Evolutionary conservation across 2,329 filamentous ascomycete genomes (phyloP).

Genomic region (Colletotrichum sublineola): DNA sequence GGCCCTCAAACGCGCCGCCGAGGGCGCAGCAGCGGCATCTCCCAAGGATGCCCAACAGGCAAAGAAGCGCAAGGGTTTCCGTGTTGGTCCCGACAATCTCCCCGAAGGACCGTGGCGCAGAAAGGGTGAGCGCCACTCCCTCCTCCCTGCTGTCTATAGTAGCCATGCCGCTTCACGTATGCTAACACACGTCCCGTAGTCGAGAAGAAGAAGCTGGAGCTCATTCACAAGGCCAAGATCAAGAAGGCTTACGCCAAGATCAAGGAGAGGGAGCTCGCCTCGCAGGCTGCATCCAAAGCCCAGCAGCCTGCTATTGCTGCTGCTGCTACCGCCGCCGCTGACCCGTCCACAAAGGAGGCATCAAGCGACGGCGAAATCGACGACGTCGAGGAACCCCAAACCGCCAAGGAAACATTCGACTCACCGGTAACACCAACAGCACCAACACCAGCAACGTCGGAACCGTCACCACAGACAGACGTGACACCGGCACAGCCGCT

Average conservation of each 20-base stretch:
- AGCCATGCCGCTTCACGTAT: conserved; percentile 3
- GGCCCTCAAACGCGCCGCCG: conserved; percentile 70
- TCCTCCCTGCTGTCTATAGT: neutral
- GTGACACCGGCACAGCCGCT: conserved; percentile 24
- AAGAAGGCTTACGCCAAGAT: conserved; percentile 94
- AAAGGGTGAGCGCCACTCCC: conserved; percentile 65
- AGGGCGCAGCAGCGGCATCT: conserved; percentile 49
- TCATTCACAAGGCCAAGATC: conserved; percentile 93
- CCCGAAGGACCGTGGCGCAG: conserved; percentile 90
- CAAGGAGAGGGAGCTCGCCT: conserved; percentile 70
- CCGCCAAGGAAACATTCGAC: conserved; percentile 51
- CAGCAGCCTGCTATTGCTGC: conserved; percentile 26
- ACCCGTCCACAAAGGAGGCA: conserved; percentile 40
- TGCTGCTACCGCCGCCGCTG: conserved; percentile 21
- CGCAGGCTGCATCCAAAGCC: conserved; percentile 39
- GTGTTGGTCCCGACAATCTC: conserved; percentile 88
- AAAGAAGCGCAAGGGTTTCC: conserved; percentile 80
- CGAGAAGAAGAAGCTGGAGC: conserved; percentile 87
- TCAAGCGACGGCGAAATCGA: conserved; percentile 44
- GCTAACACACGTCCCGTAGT: conserved; percentile 61
- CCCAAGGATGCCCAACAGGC: conserved; percentile 50
- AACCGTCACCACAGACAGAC: conserved; percentile 9
- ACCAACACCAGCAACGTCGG: conserved; percentile 9
- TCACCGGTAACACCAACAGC: conserved; percentile 20
- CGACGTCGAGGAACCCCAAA: conserved; percentile 11